These are phyloP conservation scores for Cryptococcus hybrid DNA, from an alignment of 1,284 basidiomycete species.

Conservation along the genomic window DNA sequence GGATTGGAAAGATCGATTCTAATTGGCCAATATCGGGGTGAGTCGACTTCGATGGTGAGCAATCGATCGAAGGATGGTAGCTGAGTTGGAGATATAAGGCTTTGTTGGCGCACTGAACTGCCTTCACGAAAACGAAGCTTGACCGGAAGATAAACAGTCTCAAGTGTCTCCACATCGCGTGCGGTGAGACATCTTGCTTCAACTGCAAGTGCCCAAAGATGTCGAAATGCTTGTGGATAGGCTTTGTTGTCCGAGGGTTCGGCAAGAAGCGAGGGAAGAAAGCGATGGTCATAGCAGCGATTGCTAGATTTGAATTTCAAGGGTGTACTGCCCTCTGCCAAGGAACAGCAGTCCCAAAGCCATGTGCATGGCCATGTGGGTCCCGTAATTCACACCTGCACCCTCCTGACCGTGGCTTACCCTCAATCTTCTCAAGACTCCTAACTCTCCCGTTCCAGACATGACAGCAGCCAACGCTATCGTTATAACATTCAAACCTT, in stretches of 20 bases:
- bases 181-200: slow-evolving; percentile 91
- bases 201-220: slow-evolving; percentile 92
- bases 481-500: slow-evolving; percentile 82
- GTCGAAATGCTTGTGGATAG: slow-evolving; percentile 88
- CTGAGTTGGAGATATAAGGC: slow-evolving; percentile 84
- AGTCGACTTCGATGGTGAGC: slow-evolving; percentile 77
- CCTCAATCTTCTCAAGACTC: slow-evolving; percentile 81
- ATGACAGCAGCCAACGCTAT: slow-evolving; percentile 86
- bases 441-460: no score
- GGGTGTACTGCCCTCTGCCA: slow-evolving; percentile 86
- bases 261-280: slow-evolving; percentile 88
- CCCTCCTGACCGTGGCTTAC: slow-evolving; percentile 89
- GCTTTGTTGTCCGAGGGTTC: slow-evolving; percentile 78
- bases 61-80: slow-evolving; percentile 82
- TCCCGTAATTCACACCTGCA: no score
- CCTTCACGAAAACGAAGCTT: slow-evolving; percentile 73
- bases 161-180: slow-evolving; percentile 82
- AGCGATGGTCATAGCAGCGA: slow-evolving; percentile 83
- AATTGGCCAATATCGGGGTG: slow-evolving; percentile 91
- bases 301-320: slow-evolving; percentile 85
- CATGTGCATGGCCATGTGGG: slow-evolving; percentile 87
- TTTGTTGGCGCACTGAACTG: slow-evolving; percentile 57
- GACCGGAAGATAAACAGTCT: slow-evolving; percentile 86
- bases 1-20: slow-evolving; percentile 69
- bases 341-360: slow-evolving; percentile 91